Base-by-base conservation (phyloP, 495 filamentous ascomycete genomes). In the Daldinia bambusicola region DNA sequence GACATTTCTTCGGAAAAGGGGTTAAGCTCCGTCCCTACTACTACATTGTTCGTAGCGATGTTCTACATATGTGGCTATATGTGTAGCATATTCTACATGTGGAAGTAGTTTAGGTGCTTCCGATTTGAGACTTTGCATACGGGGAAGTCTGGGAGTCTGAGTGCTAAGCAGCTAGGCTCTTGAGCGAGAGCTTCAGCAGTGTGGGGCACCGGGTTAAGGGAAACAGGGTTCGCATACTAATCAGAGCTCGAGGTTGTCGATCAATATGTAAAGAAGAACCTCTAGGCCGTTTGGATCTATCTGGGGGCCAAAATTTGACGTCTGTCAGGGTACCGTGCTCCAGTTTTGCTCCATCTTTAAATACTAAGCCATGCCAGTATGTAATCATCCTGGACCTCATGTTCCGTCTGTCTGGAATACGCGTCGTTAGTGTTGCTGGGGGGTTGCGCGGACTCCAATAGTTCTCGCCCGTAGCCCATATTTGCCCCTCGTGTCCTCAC, bases 201-300 rank as follows among this genome's bases (percentile, higher is more conserved):
- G 61, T 61, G 67, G 67, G 61, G 56, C 55, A 10, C 13, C 55
- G 61, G 61, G 43, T 55, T 61, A 65, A 65, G n/a, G 67, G 61
- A 70, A 56, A 18, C 18, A 2, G 40, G 7, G 55, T 22, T 22
- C 55, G 14, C n/a, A 40, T 56, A 41, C 26, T 22, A 55, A 16
- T 13, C 12, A 34, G 30, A 56, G 26, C 62, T 65, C 32, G 1
- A 34, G 10, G 18, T n/a, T n/a, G 26, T 48, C 16, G 14, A 31
- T 57, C 38, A 36, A n/a, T 10, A 18, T 26, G 18, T 57, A 34
- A 57, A 9, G 10, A 32, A n/a, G n/a, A n/a, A n/a, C n/a, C n/a
- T n/a, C n/a, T n/a, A 9, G 18, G 55, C 4, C 3, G 22, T 16
- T 38, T 57, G 18, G 18, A 57, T 20, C 3, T 16, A 37, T 22